Base-by-base conservation (phyloP, 108 stramenopile species). In the Conticribra guillardii region DNA sequence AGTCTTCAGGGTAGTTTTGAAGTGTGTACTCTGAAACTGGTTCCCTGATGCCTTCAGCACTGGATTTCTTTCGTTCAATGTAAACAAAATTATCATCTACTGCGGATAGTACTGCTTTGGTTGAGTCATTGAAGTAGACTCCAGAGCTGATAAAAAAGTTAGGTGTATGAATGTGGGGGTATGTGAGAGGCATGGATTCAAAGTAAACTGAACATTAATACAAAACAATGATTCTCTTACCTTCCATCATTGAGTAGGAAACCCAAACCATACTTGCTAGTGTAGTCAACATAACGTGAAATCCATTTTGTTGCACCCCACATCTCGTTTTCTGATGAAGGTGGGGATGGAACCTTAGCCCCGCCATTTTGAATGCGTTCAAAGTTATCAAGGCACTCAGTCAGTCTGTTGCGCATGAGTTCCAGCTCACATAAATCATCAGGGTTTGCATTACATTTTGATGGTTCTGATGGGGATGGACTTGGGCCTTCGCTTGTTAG, bases 41-140 rank as follows among this genome's bases (percentile, higher is more conserved):
- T 49, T 86, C 83, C 27, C 14, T 44, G 26, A 28, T 61, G 21
- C 52, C 50, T 24, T 71, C 77, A 0, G 54, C 62, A 16, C 61
- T 47, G 0, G 69, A 27, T 52, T 80, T 85, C 55, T 78, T 84
- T 14, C 98, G 82, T 67, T 99, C 98, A 60, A 96, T 76, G 83
- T 98, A 99, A 24, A 95, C 74, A 54, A 98, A 98, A 5, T 60
- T 51, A 7, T 90, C 91, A 22, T 96, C 91, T 16, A 81, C 60
- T 8, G 96, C 69, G 31, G 91, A 87, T n/a, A 96, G 68, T 15
- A 97, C 92, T 7, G 97, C 85, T 70, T 99, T 99, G 3, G 97
- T 97, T 9, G 96, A 92, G 73, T 98, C 97, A 64, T 98, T 98
- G 79, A 98, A 98, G 69, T 98, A 97, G 0, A 98, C 99, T 37